Percentiles rank a stretch among this genome's conserved stretches.
Conservation (phyloP, 2,329 filamentous ascomycete genomes). For the Epichloe aotearoae region DNA sequence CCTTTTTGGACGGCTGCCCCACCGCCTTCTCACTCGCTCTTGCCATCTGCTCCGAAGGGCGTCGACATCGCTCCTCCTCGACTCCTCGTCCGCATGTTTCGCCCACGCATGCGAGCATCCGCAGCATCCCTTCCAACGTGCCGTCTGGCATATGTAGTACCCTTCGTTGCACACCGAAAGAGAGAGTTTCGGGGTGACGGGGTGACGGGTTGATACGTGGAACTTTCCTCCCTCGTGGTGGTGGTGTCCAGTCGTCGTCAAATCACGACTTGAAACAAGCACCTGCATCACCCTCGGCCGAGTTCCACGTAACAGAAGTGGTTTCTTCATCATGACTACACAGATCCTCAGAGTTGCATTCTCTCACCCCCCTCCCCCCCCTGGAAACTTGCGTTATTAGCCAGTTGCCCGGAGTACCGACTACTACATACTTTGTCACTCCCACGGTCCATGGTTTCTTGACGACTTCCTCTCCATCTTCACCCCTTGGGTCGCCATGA, state of each 20-base stretch:
- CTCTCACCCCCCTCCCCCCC: background rate
- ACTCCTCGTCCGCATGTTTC: background rate
- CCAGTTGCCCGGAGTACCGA: no score
- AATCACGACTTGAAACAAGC: background rate
- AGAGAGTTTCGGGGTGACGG: background rate
- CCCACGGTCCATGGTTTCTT: background rate
- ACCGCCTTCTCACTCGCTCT: no score
- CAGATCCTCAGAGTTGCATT: background rate
- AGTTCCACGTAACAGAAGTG: background rate
- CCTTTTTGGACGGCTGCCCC: no score
- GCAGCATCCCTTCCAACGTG: background rate
- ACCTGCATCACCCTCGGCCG: background rate
- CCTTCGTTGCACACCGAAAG: background rate
- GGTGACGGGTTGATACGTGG: background rate
- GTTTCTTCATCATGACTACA: background rate
- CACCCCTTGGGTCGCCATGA: conserved; percentile 25
- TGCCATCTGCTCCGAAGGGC: no score
- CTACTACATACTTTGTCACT: no score
- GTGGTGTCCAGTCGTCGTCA: background rate
- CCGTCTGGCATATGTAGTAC: background rate
- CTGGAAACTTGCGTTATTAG: background rate
- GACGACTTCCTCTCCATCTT: conserved; percentile 8
- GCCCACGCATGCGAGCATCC: background rate
- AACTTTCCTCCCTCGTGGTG: background rate
- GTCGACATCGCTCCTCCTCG: no score